phyloP scores from a whole-genome alignment of 495 filamentous ascomycete species.

The Trichocladium antarcticum region DNA sequence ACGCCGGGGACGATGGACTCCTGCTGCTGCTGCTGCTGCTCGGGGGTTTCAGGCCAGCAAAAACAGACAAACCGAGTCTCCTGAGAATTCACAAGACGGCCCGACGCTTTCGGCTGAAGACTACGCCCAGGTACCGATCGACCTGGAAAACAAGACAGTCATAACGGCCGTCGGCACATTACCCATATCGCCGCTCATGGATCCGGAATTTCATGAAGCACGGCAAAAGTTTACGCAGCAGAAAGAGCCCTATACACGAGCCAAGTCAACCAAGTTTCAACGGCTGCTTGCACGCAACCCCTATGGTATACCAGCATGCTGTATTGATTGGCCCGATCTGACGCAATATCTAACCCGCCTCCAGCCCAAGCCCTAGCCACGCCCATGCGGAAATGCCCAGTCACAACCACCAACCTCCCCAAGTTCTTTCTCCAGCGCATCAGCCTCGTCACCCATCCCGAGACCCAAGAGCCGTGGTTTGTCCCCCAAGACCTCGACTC shows the following conservation, averaged over 20 bases:
- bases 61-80: background rate
- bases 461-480: slow-evolving; percentile 45
- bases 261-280: slow-evolving; percentile 37
- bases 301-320: slow-evolving; percentile 40
- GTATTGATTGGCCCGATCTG: slow-evolving; percentile 3
- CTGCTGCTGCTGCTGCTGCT: background rate
- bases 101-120: background rate
- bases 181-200: slow-evolving; percentile 44
- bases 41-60: background rate
- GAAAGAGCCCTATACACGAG: slow-evolving; percentile 15
- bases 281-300: slow-evolving; percentile 45
- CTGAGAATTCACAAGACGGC: background rate
- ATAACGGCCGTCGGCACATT: slow-evolving; percentile 29
- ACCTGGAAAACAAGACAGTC: slow-evolving; percentile 27
- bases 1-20: background rate
- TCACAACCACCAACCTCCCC: slow-evolving; percentile 50
- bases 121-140: slow-evolving; percentile 14
- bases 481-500: slow-evolving; percentile 42
- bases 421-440: slow-evolving; percentile 53
- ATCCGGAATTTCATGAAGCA: slow-evolving; percentile 34
- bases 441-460: slow-evolving; percentile 45
- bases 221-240: slow-evolving; percentile 16
- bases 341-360: slow-evolving; percentile 9
- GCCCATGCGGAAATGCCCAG: slow-evolving; percentile 48
- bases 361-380: slow-evolving; percentile 53